Percentiles rank a stretch among this genome's conserved stretches.
Evolutionary conservation across 1,284 basidiomycete species (phyloP).

Genomic region (Malassezia cuniculi): DNA sequence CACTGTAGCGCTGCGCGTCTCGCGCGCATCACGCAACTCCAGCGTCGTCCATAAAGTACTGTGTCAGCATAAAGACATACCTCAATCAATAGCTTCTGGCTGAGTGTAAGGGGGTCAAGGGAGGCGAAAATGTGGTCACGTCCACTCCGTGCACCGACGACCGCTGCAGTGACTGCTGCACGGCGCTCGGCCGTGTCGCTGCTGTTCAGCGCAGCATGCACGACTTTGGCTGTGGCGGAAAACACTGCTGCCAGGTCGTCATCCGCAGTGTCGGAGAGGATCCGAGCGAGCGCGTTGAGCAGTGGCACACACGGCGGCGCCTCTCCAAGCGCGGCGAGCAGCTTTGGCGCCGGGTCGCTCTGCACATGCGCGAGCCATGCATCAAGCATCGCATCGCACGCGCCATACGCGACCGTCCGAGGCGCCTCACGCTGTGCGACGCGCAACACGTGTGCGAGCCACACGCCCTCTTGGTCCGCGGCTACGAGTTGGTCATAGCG

Average conservation of each 20-base stretch:
- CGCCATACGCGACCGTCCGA: slow-evolving; percentile 7
- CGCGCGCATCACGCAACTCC: no score
- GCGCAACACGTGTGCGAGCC: slow-evolving; percentile 3
- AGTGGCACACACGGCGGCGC: background rate
- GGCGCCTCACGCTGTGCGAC: background rate
- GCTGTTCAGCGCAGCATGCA: slow-evolving; percentile 2
- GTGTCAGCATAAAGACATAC: no score
- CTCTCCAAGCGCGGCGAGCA: background rate
- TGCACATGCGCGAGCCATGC: slow-evolving; percentile 2
- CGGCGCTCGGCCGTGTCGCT: slow-evolving; percentile 8
- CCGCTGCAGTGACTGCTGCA: slow-evolving; percentile 3
- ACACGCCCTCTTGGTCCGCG: background rate
- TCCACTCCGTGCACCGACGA: no score
- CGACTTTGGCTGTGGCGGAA: background rate
- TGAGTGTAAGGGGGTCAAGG: background rate
- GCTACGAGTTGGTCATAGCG: background rate
- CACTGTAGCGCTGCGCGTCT: no score
- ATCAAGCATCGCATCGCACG: slow-evolving; percentile 4
- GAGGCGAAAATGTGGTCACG: no score
- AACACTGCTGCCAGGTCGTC: background rate
- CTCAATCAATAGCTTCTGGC: slow-evolving; percentile 4
- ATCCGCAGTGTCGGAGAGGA: background rate
- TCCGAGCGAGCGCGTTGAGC: slow-evolving; percentile 5
- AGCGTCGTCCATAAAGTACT: no score
- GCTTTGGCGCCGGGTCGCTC: background rate